Evolutionary conservation across 345 rosid genomes (phyloP).

Genomic region (Clausena lansium): DNA sequence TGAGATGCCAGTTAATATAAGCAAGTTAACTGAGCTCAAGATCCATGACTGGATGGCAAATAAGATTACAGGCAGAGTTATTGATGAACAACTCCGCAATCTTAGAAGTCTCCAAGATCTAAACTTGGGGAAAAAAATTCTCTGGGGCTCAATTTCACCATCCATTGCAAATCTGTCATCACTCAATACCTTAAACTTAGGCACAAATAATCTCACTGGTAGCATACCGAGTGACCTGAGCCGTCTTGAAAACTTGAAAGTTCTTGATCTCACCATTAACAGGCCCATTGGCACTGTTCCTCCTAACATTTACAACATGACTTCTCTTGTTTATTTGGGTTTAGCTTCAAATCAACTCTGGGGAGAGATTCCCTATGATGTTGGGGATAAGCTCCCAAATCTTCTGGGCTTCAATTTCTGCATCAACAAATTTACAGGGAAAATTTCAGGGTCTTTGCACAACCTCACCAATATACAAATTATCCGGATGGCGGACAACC

Average conservation of each 20-base stretch:
- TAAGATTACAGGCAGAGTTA: slow-evolving; percentile 30
- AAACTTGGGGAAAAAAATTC: slow-evolving; percentile 42
- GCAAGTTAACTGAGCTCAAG: slow-evolving; percentile 30
- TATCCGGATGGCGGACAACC: slow-evolving; percentile 16
- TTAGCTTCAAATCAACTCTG: slow-evolving; percentile 22
- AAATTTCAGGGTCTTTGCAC: slow-evolving; percentile 23
- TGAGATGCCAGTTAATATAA: slow-evolving; percentile 35
- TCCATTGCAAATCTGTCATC: slow-evolving; percentile 42
- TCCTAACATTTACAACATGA: slow-evolving; percentile 23
- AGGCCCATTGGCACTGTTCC: slow-evolving; percentile 20
- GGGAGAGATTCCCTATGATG: slow-evolving; percentile 19
- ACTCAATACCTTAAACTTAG: slow-evolving; percentile 34
- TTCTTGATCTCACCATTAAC: slow-evolving; percentile 28
- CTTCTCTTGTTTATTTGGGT: slow-evolving; percentile 20
- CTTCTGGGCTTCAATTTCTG: slow-evolving; percentile 21
- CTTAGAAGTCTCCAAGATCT: slow-evolving; percentile 28
- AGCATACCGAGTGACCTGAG: slow-evolving; percentile 21
- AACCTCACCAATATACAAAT: slow-evolving; percentile 24
- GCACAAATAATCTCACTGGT: slow-evolving; percentile 44
- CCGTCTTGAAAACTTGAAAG: slow-evolving; percentile 15
- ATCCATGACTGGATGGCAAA: slow-evolving; percentile 39
- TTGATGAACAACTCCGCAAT: slow-evolving; percentile 20
- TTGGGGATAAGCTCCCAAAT: slow-evolving; percentile 31
- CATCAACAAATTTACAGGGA: slow-evolving; percentile 26
- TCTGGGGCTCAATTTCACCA: slow-evolving; percentile 40